Evolutionary conservation across 2,329 filamentous ascomycete genomes (phyloP).

Genomic region (Fusarium stilboides): DNA sequence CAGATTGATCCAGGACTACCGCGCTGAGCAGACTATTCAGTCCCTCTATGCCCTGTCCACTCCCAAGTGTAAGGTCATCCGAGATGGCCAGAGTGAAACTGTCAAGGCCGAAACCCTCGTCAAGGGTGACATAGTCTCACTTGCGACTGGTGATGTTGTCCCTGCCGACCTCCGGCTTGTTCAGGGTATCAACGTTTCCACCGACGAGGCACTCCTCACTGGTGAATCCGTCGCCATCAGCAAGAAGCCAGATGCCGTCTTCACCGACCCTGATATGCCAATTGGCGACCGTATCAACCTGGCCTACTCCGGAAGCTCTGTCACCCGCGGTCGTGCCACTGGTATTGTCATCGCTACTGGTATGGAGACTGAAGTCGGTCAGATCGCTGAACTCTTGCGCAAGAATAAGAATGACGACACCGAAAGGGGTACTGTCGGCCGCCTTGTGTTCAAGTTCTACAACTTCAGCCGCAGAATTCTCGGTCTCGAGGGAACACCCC

Average conservation of each 20-base stretch:
- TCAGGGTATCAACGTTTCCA: slow-evolving; percentile 80
- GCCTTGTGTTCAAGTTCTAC: slow-evolving; percentile 61
- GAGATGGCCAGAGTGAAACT: slow-evolving; percentile 65
- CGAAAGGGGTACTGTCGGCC: slow-evolving; percentile 60
- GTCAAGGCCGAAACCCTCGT: slow-evolving; percentile 72
- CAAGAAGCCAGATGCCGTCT: slow-evolving; percentile 73
- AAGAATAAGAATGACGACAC: slow-evolving; percentile 64
- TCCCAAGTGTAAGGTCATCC: slow-evolving; percentile 72
- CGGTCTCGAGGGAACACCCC: slow-evolving; percentile 81
- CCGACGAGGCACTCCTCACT: slow-evolving; percentile 82
- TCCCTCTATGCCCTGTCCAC: slow-evolving; percentile 71
- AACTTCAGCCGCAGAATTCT: slow-evolving; percentile 68
- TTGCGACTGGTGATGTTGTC: slow-evolving; percentile 77
- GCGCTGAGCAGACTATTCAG: slow-evolving; percentile 74
- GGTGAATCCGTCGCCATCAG: slow-evolving; percentile 80
- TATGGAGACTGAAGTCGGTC: slow-evolving; percentile 82
- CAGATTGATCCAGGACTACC: slow-evolving; percentile 73
- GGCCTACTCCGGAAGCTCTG: slow-evolving; percentile 79
- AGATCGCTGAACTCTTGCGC: slow-evolving; percentile 79
- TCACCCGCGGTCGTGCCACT: slow-evolving; percentile 78
- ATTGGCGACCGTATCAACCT: slow-evolving; percentile 80
- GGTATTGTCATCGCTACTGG: slow-evolving; percentile 80
- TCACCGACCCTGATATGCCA: slow-evolving; percentile 68
- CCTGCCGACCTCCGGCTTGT: slow-evolving; percentile 78
- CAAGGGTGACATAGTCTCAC: slow-evolving; percentile 75